These are phyloP conservation scores for Scedosporium dehoogii DNA, from an alignment of 2,329 filamentous ascomycete genomes.

Conservation along the genomic window DNA sequence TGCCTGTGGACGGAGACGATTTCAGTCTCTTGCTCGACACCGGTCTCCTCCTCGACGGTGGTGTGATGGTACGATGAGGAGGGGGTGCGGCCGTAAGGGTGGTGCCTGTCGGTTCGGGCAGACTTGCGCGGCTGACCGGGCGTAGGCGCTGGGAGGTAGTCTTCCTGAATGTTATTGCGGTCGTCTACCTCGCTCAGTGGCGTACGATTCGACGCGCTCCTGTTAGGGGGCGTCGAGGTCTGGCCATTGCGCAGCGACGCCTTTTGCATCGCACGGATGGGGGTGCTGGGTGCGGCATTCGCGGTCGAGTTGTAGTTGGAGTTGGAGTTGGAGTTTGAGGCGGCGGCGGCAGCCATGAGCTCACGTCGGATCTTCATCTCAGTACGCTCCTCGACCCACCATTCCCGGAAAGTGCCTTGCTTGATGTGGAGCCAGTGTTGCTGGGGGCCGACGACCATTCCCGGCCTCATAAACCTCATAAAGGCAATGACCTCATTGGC, in stretches of 20 bases:
- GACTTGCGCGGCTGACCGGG: constrained; percentile 93
- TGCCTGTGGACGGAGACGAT: constrained; percentile 50
- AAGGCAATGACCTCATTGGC: constrained; percentile 96
- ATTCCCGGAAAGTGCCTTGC: constrained; percentile 94
- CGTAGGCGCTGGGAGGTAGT: constrained; percentile 88
- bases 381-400: constrained; percentile 88
- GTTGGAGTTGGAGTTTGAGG: constrained; percentile 10
- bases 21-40: constrained; percentile 49
- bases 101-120: constrained; percentile 64
- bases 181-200: constrained; percentile 96
- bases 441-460: constrained; percentile 97
- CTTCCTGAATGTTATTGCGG: constrained; percentile 60
- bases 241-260: constrained; percentile 52
- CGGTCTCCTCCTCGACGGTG: constrained; percentile 38
- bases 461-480: constrained; percentile 98
- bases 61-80: constrained; percentile 24
- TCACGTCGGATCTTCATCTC: constrained; percentile 57
- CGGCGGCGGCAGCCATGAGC: constrained; percentile 38
- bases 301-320: neutral
- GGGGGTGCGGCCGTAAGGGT: constrained; percentile 57
- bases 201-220: constrained; percentile 62
- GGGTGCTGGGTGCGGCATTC: constrained; percentile 42
- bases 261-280: constrained; percentile 52
- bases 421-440: constrained; percentile 99
- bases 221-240: constrained; percentile 76